These are phyloP conservation scores for Penium margaritaceum DNA, from an alignment of 139 green algal genomes.

Conservation along the genomic window DNA sequence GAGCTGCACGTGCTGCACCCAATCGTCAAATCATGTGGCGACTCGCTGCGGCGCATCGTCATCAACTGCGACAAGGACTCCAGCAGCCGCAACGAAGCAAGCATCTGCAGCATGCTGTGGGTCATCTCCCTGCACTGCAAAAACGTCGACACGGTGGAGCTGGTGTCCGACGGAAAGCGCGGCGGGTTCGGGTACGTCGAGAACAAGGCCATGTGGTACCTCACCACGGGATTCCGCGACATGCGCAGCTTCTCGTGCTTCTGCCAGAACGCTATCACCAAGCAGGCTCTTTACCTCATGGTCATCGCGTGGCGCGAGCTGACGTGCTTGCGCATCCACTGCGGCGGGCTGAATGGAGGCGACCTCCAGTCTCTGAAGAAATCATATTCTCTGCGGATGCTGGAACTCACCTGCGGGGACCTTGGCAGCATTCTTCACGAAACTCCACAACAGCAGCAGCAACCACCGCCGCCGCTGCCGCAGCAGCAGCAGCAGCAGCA, in stretches of 20 bases:
- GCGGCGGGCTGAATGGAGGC: conserved; percentile 12
- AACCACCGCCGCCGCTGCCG: no score
- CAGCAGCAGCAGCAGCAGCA: no score
- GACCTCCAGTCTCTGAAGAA: conserved; percentile 27
- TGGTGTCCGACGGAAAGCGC: conserved; percentile 11
- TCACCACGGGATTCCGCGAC: conserved; percentile 26
- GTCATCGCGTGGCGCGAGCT: conserved; percentile 32
- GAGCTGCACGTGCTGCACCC: conserved; percentile 34
- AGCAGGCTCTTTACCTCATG: conserved; percentile 35
- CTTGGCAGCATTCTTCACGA: no score
- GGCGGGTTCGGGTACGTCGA: conserved; percentile 20
- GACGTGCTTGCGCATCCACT: conserved; percentile 18
- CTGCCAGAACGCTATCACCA: conserved; percentile 17
- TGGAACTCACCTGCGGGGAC: conserved; percentile 10
- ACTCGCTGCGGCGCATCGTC: neutral
- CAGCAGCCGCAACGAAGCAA: conserved; percentile 32
- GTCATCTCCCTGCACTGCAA: conserved; percentile 33
- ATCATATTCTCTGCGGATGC: conserved; percentile 9
- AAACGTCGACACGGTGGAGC: conserved; percentile 12
- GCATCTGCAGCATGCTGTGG: conserved; percentile 28
- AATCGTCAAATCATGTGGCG: conserved; percentile 14
- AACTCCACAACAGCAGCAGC: no score
- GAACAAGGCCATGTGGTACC: conserved; percentile 32
- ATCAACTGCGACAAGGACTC: conserved; percentile 34
- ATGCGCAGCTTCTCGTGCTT: conserved; percentile 19